Evolutionary conservation across 2,329 filamentous ascomycete genomes (phyloP), one percentile per base, ranked within the genome.

Genomic region (Reticulascus tulasneorum): DNA sequence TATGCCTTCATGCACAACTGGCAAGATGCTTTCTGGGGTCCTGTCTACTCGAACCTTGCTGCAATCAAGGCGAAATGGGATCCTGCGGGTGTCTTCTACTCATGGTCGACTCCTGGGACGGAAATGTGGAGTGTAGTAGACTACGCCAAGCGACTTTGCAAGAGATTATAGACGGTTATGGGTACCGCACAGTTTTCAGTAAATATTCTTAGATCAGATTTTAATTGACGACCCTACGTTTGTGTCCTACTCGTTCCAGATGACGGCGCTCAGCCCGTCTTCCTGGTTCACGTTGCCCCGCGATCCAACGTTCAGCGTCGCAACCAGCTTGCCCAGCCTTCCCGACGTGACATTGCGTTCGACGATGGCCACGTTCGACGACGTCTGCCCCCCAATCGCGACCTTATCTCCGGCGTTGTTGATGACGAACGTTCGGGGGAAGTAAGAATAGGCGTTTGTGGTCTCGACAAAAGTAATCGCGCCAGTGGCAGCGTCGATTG

Each of bases 351-450:
- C 54, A 53, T 85, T 69, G 9, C 82, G 60, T 40, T 58, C 53
- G 18, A 82, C 62, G 22, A 86, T 68, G 3, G 69, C 73, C 1
- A 86, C 73, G 16, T 69, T 75, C 11, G 71, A 67, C 25, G 69
- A 75, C 3, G 70, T 69, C 60, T 84, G 79, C 17, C 82, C 71
- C 0, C 73, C 82, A 24, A 86, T 69, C 0, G 80, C 81, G 2
- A 84, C 67, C 41, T 81, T 47, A 28, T 70, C 64, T 0, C 81
- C 81, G 0, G 69, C 69, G 24, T 65, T 66, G 50, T 82, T 84
- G 35, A 83, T 62, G 16, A 66, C 65, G 51, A 84, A 81, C 2
- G 79, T 80, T 2, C 82, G 66, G 0, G 82, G 82, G 47, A 73
- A 79, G 37, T 61, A 69, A 0, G 80, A 75, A 42, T 75, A 73